Evolutionary conservation across 2,329 filamentous ascomycete genomes (phyloP).

Genomic region (Colletotrichum endophyticum): DNA sequence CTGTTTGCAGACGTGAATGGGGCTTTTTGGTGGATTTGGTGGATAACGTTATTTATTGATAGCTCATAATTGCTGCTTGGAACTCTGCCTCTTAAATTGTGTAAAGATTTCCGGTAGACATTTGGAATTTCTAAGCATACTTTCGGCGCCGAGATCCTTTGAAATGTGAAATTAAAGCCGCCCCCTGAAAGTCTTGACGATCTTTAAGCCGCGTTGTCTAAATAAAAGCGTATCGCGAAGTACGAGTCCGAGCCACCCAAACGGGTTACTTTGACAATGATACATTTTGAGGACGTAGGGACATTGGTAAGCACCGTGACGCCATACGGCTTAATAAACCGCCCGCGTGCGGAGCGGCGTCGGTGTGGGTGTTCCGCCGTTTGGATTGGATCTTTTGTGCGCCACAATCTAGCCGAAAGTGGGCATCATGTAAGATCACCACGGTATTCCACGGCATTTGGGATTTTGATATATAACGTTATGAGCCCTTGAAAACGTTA

Average conservation of each 20-base stretch:
- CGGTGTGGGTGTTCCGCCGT: background rate
- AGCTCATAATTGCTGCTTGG: background rate
- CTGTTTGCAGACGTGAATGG: background rate
- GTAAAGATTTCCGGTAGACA: background rate
- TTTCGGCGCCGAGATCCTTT: background rate
- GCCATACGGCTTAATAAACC: background rate
- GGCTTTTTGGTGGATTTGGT: no score
- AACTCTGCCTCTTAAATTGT: background rate
- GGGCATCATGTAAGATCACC: accelerated
- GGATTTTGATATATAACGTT: background rate
- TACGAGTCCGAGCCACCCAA: background rate
- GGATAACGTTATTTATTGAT: background rate
- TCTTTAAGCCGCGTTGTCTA: background rate
- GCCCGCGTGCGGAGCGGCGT: background rate
- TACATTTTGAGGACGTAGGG: background rate
- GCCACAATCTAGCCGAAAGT: background rate
- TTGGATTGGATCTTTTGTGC: background rate
- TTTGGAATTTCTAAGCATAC: background rate
- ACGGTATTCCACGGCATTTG: background rate
- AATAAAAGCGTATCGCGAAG: background rate
- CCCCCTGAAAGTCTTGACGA: background rate
- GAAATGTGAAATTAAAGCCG: background rate
- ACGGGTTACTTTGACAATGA: background rate
- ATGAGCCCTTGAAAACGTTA: background rate
- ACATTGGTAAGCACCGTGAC: background rate